Evolutionary conservation across 2,329 filamentous ascomycete species (phyloP), one percentile per base, ranked within the genome.

Genomic region (Colletotrichum magnum): DNA sequence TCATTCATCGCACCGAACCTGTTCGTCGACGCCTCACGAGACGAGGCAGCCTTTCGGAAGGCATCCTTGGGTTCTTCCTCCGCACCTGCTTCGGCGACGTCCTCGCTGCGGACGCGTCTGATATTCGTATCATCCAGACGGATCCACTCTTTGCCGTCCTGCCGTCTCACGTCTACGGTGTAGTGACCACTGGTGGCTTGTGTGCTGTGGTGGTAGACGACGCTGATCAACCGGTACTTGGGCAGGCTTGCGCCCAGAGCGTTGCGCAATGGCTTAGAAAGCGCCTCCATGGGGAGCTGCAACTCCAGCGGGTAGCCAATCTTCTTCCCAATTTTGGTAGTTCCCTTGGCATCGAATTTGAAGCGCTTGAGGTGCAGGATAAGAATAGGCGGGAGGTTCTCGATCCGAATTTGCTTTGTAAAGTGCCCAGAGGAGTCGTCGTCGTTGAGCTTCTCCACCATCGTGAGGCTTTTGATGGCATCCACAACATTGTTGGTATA

Each of bases 311-410:
- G 96, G 77, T 99, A 99, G 21, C 94, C 95, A 68, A 99, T 87
- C 83, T 95, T 97, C 85, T 98, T 99, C 94, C 95, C 98, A 72
- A 98, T 97, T 85, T 99, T 99, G 76, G 97, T 92, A 0, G 94
- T 97, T 26, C 94, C 94, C 67, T 92, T 89, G 70, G 91, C 93
- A 75, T 98, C 94, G 75, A 97, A 98, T 75, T 98, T 94, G 86
- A 99, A 99, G 52, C 96, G 94, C 83, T 99, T 99, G 50, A 99
- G 87, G 77, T 99, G 96, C 9, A 99, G 87, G 62, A 98, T 97
- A 13, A 99, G 88, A 4, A 98, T 93, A 0, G 94, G 94, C 0
- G 96, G 96, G 16, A 98, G 85, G 1, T 90, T 93, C 75, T 98
- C 95, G 71, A 99, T 97, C 74, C 97, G 94, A 2, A 97, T 91